Base-by-base conservation (phyloP, 768 basidiomycete genomes). In the Hygrophorus russula region DNA sequence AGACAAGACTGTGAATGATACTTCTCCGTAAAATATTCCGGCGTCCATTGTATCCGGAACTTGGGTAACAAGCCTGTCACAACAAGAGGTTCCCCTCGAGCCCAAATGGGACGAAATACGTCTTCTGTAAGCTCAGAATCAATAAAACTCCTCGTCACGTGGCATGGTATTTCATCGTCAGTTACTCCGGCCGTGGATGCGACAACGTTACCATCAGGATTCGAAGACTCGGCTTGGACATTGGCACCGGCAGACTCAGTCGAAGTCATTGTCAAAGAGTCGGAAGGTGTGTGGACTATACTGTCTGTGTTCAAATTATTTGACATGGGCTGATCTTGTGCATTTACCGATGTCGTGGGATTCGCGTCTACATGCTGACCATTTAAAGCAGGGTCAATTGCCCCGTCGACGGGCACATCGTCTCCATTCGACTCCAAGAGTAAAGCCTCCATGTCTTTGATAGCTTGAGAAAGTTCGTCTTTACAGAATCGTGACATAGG, bases 401-500 rank as follows among this genome's bases (percentile, higher is more conserved):
- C 46, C 4, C 18, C 37, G 28, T 19, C 37, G 17, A 11, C 24
- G 17, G 49, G 33, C n/a, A 41, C 18, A 8, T 42, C 33, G 30
- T 39, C 34, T 7, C 29, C 18, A 28, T 51, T 47, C 15, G 43
- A 39, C 28, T 45, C 43, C 20, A 52, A 45, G 18, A 79, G 51
- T 28, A 86, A 60, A 20, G 51, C 59, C 51, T 78, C 73, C 83
- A 96, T 89, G 44, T 78, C 77, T 29, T 59, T 51, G 49, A 93
- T 78, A 14, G 82, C 76, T 30, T 69, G 62, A 10, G 67, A 66
- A 5, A 94, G 64, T 56, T 91, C 88, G 1, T 57, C 58, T 43
- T 65, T 64, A 48, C 71, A 70, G 53, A 93, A 89, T 35, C 89
- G 67, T 3, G 88, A 82, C 60, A 93, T 80, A 4, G 90, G 83